Evolutionary conservation across 192 early-diverging fungal species (phyloP).

Genomic region (Allomyces macrogynus): DNA sequence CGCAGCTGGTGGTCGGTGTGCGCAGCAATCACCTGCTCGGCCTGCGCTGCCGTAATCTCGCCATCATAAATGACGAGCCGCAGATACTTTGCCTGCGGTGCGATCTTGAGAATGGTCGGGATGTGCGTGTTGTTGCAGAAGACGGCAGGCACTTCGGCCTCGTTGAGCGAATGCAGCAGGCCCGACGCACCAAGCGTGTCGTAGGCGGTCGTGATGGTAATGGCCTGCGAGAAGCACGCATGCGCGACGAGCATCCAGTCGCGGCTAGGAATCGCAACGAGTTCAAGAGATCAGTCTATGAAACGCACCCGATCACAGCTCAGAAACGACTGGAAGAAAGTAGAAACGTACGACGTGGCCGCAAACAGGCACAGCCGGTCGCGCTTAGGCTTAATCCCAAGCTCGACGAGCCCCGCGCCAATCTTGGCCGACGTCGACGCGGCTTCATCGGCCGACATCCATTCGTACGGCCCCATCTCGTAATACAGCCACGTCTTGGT

Average conservation of each 20-base stretch:
- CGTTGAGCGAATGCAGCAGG: conserved; percentile 62
- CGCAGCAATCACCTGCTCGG: conserved; percentile 22
- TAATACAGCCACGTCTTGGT: conserved; percentile 71
- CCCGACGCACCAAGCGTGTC: conserved; percentile 70
- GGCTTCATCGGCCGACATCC: conserved; percentile 58
- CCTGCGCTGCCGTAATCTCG: conserved; percentile 21
- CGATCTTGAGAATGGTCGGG: conserved; percentile 37
- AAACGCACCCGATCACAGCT: conserved; percentile 35
- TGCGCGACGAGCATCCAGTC: background rate
- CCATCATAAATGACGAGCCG: conserved; percentile 52
- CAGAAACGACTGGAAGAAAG: conserved; percentile 29
- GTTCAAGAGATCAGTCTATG: too few relatives aligned
- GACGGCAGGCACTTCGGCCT: conserved; percentile 46
- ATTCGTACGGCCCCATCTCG: conserved; percentile 56
- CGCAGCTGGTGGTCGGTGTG: conserved; percentile 7
- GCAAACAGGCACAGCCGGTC: conserved; percentile 36
- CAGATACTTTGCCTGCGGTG: conserved; percentile 31
- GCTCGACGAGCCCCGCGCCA: conserved; percentile 49
- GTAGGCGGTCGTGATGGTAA: conserved; percentile 65
- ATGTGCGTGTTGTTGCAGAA: conserved; percentile 58
- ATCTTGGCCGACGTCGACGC: conserved; percentile 25
- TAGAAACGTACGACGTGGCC: conserved; percentile 18
- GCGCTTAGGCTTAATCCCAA: conserved; percentile 28
- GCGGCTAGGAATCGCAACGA: background rate
- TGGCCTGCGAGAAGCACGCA: conserved; percentile 40